Evolutionary conservation across 805 yeast genomes (phyloP), one percentile per base, ranked within the genome.

Genomic region (Yamadazyma paraphyllophila): DNA sequence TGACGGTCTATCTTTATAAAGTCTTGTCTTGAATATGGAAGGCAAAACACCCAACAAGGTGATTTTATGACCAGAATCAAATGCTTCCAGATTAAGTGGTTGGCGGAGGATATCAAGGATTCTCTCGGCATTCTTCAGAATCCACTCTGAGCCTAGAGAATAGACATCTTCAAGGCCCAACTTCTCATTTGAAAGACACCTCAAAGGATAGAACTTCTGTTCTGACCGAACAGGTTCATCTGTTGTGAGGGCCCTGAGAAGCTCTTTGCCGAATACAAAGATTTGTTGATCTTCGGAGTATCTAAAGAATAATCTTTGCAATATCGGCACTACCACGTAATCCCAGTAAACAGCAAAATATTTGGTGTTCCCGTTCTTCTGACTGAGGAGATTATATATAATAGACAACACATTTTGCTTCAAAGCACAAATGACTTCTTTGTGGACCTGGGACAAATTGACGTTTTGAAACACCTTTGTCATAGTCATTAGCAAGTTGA

Each of bases 311-410:
- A 71, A 64, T 34, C 55, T 59, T 7, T 53, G 17, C 24, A 71
- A 51, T 1, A 67, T 52, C 1, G 68, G 67, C 32, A 59, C 65
- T 9, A 71, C 48, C 4, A 71, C 52, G 32, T 59, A 60, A 42
- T 70, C 74, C 76, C 76, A 71, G 33, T 64, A 62, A 7, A 66
- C 48, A 39, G 62, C 62, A 30, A 66, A 44, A 45, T 62, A 59
- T 43, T 62, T 65, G 30, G 51, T 45, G 11, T 52, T 46, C 11
- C 49, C 43, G 7, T 30, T 27, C 16, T 48, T 10, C 41, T 53
- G 47, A 35, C 48, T 54, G 27, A 46, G 40, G 26, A 45, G 39
- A 47, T 26, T 54, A 44, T 41, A 54, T 39, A 26, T 53, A 48
- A 49, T 62, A 53, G 66, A 52, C 16, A 67, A 38, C 35, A 68